Percentiles rank a stretch among this genome's conserved stretches.
phyloP scores from a whole-genome alignment of 345 rosid species.

The Microthlaspi erraticum region DNA sequence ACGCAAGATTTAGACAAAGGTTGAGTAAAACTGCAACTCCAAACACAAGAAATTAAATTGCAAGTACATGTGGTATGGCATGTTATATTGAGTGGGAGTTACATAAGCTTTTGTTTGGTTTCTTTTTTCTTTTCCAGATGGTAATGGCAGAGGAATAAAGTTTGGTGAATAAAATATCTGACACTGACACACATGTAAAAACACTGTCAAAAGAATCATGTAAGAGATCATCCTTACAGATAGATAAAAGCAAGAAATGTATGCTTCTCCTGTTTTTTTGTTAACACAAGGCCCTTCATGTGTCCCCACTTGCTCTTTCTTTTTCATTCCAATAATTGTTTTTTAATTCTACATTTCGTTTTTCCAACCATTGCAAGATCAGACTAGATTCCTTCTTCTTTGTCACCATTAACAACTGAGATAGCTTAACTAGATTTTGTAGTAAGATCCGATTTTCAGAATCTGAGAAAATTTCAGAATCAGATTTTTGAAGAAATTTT shows the following conservation, averaged over 20 bases:
- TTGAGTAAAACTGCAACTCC: slow-evolving; percentile 23
- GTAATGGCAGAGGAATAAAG: slow-evolving; percentile 56
- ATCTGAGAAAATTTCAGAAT: not conserved
- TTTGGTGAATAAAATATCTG: slow-evolving; percentile 38
- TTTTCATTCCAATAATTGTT: slow-evolving; percentile 29
- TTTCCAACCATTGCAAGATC: slow-evolving; percentile 46
- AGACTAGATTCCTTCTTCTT: slow-evolving; percentile 55
- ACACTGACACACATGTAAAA: slow-evolving; percentile 42
- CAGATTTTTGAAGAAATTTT: not conserved
- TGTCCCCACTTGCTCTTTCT: slow-evolving; percentile 53
- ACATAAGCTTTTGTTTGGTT: slow-evolving; percentile 25
- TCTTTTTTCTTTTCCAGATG: slow-evolving; percentile 31
- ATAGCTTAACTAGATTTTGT: slow-evolving; percentile 14
- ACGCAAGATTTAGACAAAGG: slow-evolving; percentile 32
- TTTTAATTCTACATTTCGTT: slow-evolving; percentile 22
- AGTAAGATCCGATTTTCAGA: slow-evolving; percentile 13
- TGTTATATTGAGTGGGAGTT: slow-evolving; percentile 44
- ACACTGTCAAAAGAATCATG: slow-evolving; percentile 39
- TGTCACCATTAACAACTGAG: slow-evolving; percentile 40
- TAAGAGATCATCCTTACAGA: slow-evolving; percentile 43
- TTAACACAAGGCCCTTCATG: slow-evolving; percentile 42
- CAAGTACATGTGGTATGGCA: slow-evolving; percentile 41
- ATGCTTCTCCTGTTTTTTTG: slow-evolving; percentile 56
- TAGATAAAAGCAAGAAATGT: slow-evolving; percentile 47
- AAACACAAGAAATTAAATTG: slow-evolving; percentile 34